Evolutionary conservation across 2,329 filamentous ascomycete genomes (phyloP).

Genomic region (Parasarocladium wereldwijsianum): DNA sequence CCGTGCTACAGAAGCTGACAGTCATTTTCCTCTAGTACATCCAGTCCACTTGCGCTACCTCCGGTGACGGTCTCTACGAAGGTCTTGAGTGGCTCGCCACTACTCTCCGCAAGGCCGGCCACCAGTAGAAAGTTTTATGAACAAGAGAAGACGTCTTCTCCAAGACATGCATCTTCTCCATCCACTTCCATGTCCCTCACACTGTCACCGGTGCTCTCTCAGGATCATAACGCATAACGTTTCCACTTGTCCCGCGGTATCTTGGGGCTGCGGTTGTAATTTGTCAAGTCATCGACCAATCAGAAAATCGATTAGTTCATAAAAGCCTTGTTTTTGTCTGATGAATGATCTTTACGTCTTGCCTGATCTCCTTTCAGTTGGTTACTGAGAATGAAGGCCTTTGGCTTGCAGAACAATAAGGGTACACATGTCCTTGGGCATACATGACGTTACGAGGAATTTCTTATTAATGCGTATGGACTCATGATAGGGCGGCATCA

Average conservation of each 20-base stretch:
- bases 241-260: constrained; percentile 19
- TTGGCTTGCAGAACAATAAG: no score
- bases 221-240: constrained; percentile 22
- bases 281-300: constrained; percentile 38
- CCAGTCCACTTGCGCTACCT: constrained; percentile 98
- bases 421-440: no score
- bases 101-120: constrained; percentile 63
- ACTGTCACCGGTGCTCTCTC: no score
- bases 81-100: constrained; percentile 88
- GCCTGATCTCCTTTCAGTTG: constrained; percentile 9
- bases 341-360: constrained; percentile 12
- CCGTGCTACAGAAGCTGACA: constrained; percentile 6
- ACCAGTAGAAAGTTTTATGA: constrained; percentile 34
- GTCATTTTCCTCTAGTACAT: constrained; percentile 56
- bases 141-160: constrained; percentile 15
- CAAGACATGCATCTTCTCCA: constrained; percentile 15
- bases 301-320: constrained; percentile 38
- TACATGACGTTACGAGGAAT: no score
- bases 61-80: constrained; percentile 98
- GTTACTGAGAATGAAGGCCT: no score
- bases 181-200: constrained; percentile 25
- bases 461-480: no score
- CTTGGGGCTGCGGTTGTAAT: constrained; percentile 42
- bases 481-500: no score
- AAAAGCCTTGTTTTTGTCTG: constrained; percentile 9